A percentile compares a stretch with the other conserved stretches of the same genome.
These are phyloP conservation scores for Talinum fruticosum DNA, from an alignment of 148 eudicot genomes.

Conservation along the genomic window DNA sequence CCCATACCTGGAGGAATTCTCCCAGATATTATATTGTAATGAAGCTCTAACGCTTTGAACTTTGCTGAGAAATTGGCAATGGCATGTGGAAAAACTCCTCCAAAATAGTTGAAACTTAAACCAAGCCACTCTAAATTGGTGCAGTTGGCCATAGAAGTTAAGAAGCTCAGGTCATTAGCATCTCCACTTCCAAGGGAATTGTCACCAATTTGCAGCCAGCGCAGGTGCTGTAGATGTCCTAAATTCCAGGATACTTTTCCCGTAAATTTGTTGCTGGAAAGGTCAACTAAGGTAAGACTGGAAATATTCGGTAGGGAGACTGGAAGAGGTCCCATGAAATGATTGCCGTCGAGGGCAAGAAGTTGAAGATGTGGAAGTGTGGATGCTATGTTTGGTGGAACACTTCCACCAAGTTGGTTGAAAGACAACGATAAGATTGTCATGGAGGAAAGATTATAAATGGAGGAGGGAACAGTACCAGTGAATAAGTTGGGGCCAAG, in stretches of 20 bases:
- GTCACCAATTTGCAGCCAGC: neutral
- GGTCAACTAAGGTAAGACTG: conserved; percentile 4
- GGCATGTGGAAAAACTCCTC: conserved; percentile 15
- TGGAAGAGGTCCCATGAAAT: conserved; percentile 29
- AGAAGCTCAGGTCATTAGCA: conserved; percentile 16
- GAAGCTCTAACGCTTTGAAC: neutral
- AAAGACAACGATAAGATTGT: neutral
- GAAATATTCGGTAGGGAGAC: conserved; percentile 27
- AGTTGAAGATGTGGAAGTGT: conserved; percentile 17
- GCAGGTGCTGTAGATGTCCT: neutral
- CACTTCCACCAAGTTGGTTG: conserved; percentile 27
- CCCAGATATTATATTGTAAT: conserved; percentile 10
- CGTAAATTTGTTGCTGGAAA: conserved; percentile 13
- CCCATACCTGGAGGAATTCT: conserved; percentile 20
- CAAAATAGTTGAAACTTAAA: conserved; percentile 2
- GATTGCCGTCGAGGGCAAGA: conserved; percentile 1
- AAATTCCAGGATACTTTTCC: conserved; percentile 10
- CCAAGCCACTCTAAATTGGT: conserved; percentile 9
- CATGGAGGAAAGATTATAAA: conserved; percentile 30
- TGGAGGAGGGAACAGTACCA: conserved; percentile 29
- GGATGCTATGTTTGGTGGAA: conserved; percentile 21
- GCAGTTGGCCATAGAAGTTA: conserved; percentile 22
- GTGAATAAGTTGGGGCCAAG: neutral
- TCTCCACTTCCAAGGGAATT: conserved; percentile 24
- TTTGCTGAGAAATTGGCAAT: conserved; percentile 14